Evolutionary conservation across 129 eudicot genomes (phyloP).

Genomic region (Flaveria brownii): DNA sequence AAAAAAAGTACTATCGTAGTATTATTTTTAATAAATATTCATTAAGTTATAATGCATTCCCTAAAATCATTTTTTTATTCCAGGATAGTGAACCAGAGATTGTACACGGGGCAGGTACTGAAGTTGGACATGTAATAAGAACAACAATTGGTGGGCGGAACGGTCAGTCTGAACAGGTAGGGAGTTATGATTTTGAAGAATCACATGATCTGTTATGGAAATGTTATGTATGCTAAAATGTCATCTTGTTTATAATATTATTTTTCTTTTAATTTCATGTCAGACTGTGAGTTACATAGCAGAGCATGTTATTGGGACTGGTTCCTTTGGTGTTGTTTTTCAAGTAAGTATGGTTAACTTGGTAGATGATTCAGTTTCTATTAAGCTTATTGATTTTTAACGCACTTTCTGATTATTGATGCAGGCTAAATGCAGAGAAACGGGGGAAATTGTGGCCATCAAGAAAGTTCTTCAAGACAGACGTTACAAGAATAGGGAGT

Average conservation of each 20-base stretch:
- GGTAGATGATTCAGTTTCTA: conserved; percentile 12
- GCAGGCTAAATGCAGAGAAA: conserved; percentile 98
- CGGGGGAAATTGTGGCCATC: conserved; percentile 95
- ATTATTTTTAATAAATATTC: background rate
- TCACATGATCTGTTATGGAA: background rate
- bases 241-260: background rate
- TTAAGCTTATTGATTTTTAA: background rate
- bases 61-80: conserved; percentile 12
- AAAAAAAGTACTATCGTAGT: no score
- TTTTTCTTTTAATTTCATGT: conserved; percentile 24
- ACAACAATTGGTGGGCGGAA: conserved; percentile 89
- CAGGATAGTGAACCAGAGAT: conserved; percentile 97
- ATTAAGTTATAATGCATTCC: conserved; percentile 2
- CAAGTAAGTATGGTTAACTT: conserved; percentile 58
- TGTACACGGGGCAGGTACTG: conserved; percentile 82
- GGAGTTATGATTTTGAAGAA: conserved; percentile 13
- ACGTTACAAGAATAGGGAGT: conserved; percentile 97
- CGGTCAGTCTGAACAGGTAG: conserved; percentile 92
- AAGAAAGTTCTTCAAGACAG: conserved; percentile 99
- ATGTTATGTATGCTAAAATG: conserved; percentile 6
- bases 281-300: conserved; percentile 93
- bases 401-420: conserved; percentile 10
- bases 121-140: conserved; percentile 93
- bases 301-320: conserved; percentile 97
- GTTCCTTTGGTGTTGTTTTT: conserved; percentile 94